Evolutionary conservation across 202 grass and related monocot species (phyloP).

Genomic region (Carex sylvatica): DNA sequence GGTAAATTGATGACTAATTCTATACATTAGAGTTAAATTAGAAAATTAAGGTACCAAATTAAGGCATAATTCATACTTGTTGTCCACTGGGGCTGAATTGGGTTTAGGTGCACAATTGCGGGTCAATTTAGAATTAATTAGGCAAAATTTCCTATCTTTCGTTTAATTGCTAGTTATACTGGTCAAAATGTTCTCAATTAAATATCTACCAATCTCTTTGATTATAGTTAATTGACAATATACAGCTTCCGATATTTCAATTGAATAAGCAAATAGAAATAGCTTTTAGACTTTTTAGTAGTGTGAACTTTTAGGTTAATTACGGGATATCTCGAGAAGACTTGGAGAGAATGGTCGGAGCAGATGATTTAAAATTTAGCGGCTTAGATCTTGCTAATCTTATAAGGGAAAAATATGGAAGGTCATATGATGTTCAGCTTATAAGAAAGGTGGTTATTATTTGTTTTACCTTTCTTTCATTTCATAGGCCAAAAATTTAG

Average conservation of each 20-base stretch:
- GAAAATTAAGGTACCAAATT: background rate
- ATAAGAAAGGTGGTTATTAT: constrained; percentile 57
- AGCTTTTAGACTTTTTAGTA: background rate
- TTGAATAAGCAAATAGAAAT: constrained; percentile 9
- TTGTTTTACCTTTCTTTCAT: background rate
- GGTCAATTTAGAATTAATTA: background rate
- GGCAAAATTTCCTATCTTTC: background rate
- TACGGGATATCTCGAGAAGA: constrained; percentile 51
- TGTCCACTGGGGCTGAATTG: background rate
- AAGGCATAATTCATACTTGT: background rate
- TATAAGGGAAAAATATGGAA: constrained; percentile 83
- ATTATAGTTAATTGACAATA: background rate
- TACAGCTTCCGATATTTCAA: background rate
- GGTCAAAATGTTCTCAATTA: background rate
- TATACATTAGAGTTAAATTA: background rate
- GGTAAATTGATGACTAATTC: background rate
- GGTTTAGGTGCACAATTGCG: background rate
- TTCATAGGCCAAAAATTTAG: background rate
- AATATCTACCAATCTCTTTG: background rate
- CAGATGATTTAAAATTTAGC: constrained; percentile 52
- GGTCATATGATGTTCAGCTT: constrained; percentile 90
- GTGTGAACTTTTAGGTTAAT: constrained; percentile 25
- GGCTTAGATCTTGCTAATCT: constrained; percentile 80
- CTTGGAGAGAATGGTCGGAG: constrained; percentile 62
- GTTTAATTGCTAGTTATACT: background rate